Base-by-base conservation (phyloP, 495 filamentous ascomycete species). In the Hypoxylon crocopeplum region DNA sequence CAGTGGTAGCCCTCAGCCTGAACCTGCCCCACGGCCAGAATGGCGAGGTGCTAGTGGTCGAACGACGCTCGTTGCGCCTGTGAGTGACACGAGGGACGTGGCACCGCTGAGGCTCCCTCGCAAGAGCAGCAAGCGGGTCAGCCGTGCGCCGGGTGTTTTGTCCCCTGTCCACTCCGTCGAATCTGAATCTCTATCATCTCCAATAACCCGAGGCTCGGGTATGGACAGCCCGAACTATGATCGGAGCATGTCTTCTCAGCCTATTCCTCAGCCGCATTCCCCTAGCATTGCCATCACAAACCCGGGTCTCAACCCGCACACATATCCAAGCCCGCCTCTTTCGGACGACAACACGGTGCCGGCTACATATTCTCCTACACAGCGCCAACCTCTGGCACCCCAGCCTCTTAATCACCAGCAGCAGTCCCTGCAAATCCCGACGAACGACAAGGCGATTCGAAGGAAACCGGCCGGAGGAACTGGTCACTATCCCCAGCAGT, bases 41-140 rank as follows among this genome's bases (percentile, higher is more conserved):
- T 83, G 81, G 81, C 72, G 75, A 48, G 81, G 81, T 6, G 76
- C 81, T 30, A 83, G 78, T 54, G 81, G 81, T 2, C 74, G 80
- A 49, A 72, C 70, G 30, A 66, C 76, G 2, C 56, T 83, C 13
- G 78, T 83, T 29, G 70, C 77, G 7, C 76, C 79, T 6, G 75
- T 82, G 4, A 71, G 50, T 41, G 81, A 82, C 55, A 72, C 68
- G 22, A 69, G 66, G 21, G 62, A 72, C 29, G 74, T 78, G 3
- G 51, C 73, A 12, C 75, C 76, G 6, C 44, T 82, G 19, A 75
- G 61, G 34, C 69, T 81, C 34, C 80, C 81, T 5, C 77, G 69
- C 19, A 79, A 75, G 67, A 78, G 68, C 56, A 70, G 54, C 32
- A 77, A 72, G 57, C 73, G 72, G 33, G 67, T 57, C 27, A 41